Conservation (phyloP, 2,329 filamentous ascomycete genomes). For the Claviceps capensis region DNA sequence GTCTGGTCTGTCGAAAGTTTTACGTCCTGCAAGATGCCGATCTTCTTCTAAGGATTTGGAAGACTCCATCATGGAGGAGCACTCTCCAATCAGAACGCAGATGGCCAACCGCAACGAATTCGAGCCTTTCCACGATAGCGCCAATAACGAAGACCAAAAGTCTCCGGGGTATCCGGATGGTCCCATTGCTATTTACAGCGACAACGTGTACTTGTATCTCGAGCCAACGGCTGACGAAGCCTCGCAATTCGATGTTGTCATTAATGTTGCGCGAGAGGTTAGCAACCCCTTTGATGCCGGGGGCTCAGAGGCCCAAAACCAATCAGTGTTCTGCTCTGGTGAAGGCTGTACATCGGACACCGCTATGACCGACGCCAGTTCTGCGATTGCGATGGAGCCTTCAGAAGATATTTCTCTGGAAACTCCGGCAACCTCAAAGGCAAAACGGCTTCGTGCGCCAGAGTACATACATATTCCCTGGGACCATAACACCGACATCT, state of each 20-base stretch:
- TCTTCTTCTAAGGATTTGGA: constrained; percentile 23
- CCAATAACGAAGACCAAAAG: constrained; percentile 66
- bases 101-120: constrained; percentile 41
- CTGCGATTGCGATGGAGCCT: constrained; percentile 45
- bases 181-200: constrained; percentile 68
- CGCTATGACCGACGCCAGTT: constrained; percentile 42
- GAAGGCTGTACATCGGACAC: constrained; percentile 37
- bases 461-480: constrained; percentile 81
- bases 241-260: constrained; percentile 63
- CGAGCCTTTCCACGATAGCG: constrained; percentile 50
- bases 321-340: constrained; percentile 16
- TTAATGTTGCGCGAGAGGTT: constrained; percentile 76
- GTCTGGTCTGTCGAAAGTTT: constrained; percentile 43
- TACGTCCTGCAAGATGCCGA: constrained; percentile 36
- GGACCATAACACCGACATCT: constrained; percentile 82
- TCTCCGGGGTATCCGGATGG: constrained; percentile 72
- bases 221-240: constrained; percentile 71
- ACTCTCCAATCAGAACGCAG: constrained; percentile 46
- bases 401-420: constrained; percentile 22
- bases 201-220: constrained; percentile 64
- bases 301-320: constrained; percentile 15
- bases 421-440: constrained; percentile 43
- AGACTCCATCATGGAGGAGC: constrained; percentile 37
- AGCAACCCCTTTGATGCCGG: constrained; percentile 52
- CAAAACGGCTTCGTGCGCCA: constrained; percentile 38